Evolutionary conservation across 1,284 basidiomycete genomes (phyloP).

Genomic region (Ustilago trichophora): DNA sequence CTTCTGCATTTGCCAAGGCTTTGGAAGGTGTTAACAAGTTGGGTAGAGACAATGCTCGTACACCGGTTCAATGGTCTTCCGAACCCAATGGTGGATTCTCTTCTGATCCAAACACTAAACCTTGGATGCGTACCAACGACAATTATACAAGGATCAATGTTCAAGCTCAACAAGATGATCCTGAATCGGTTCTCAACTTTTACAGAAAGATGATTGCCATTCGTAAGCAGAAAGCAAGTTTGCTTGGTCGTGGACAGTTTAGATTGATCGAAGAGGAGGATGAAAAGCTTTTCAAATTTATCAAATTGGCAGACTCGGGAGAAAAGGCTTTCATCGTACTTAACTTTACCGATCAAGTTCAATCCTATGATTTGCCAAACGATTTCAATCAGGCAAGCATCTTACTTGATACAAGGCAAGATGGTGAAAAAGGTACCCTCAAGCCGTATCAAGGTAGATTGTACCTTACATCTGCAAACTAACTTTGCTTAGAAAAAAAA

Average conservation of each 20-base stretch:
- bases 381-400: constrained; percentile 11
- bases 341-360: constrained; percentile 44
- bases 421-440: constrained; percentile 18
- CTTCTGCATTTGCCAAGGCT: constrained; percentile 67
- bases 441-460: constrained; percentile 33
- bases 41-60: constrained; percentile 77
- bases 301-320: constrained; percentile 68
- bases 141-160: constrained; percentile 76
- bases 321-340: constrained; percentile 47
- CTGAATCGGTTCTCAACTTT: constrained; percentile 72
- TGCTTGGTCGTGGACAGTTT: constrained; percentile 73
- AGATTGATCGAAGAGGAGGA: constrained; percentile 69
- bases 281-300: constrained; percentile 72
- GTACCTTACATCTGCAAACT: constrained; percentile 27
- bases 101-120: constrained; percentile 69
- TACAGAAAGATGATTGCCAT: constrained; percentile 72
- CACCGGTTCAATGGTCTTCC: constrained; percentile 77
- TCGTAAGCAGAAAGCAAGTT: constrained; percentile 72
- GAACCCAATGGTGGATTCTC: constrained; percentile 75
- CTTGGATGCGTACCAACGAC: constrained; percentile 82
- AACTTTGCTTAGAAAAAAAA: too few relatives aligned
- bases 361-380: constrained; percentile 26
- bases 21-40: constrained; percentile 72
- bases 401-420: constrained; percentile 20
- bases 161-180: constrained; percentile 70